Evolutionary conservation across 2,329 filamentous ascomycete genomes (phyloP), one percentile per base, ranked within the genome.

Genomic region (Hirsutella thompsonii): DNA sequence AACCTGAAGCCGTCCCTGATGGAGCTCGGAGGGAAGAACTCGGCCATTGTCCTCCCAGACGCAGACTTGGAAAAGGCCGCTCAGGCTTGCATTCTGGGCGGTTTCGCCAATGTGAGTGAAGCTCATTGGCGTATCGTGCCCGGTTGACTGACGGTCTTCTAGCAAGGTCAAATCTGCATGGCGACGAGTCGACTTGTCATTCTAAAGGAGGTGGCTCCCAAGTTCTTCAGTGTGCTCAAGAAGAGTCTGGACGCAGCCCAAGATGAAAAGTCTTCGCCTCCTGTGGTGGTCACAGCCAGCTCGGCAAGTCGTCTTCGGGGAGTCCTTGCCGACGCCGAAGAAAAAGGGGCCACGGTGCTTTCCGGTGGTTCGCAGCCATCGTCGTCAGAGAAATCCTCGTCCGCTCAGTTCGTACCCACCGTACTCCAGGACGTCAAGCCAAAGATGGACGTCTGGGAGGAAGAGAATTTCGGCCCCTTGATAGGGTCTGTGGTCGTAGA

Each of bases 91-190:
- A 18, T 37, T 30, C 9, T 39, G n/a, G 19, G 13, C 5, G 30
- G 30, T 8, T 32, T 32, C n/a, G 30, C 30, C 30, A 32, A 32
- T 32, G 30, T 32, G n/a, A 9, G 30, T 32, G 30, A 14, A 13
- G 13, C 8, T 16, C 11, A 16, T 9, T 9, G 30, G n/a, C 10
- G 5, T 32, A 5, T 16, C 5, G 13, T 16, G 5, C 5, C 30
- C 13, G 6, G 6, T 10, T 18, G 4, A 3, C 11, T 14, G 30
- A 32, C n/a, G 13, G 14, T 13, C 14, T 8, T n/a, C 3, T 35
- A 52, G 42, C 20, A 42, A 19, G 81, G 81, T 1, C 81, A 86
- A 62, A 75, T 84, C 36, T 85, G 81, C 63, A 83, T 84, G 79
- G 68, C 70, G 8, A 83, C 79, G 0, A 80, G 83, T 55, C 69